phyloP scores from a whole-genome alignment of 192 early-diverging fungal genomes.

The Glomus cerebriforme region DNA sequence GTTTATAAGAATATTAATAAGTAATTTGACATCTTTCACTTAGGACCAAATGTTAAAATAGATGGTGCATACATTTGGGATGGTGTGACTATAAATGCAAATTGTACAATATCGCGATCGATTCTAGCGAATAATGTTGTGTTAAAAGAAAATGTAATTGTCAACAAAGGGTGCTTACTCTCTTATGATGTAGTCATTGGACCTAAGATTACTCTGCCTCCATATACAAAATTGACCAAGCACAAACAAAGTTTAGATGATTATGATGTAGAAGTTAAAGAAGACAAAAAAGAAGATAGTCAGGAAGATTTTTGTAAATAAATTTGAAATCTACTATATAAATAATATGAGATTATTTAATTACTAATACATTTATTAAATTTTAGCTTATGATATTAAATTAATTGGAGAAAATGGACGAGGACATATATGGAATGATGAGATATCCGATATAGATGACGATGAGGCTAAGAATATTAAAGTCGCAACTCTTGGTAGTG shows the following conservation, averaged over 20 bases:
- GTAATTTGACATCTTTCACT: constrained; percentile 10
- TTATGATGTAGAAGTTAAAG: constrained; percentile 40
- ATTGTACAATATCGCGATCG: constrained; percentile 63
- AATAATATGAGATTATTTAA: no score
- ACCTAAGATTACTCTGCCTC: constrained; percentile 66
- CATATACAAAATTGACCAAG: constrained; percentile 64
- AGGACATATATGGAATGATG: constrained; percentile 62
- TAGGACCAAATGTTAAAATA: constrained; percentile 73
- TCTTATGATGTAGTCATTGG: constrained; percentile 68
- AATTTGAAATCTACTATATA: no score
- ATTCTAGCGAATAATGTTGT: constrained; percentile 77
- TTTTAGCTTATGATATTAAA: constrained; percentile 37
- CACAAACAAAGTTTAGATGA: constrained; percentile 45
- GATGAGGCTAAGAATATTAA: constrained; percentile 61
- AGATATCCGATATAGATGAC: constrained; percentile 31
- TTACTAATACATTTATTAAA: not conserved
- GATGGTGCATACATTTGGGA: constrained; percentile 89
- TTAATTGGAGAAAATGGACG: constrained; percentile 60
- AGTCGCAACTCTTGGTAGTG: constrained; percentile 50
- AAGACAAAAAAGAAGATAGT: constrained; percentile 33
- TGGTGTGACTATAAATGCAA: constrained; percentile 65
- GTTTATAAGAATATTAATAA: not conserved
- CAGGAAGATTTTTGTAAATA: constrained; percentile 17
- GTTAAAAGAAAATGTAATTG: constrained; percentile 63
- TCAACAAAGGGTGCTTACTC: constrained; percentile 78